These are phyloP conservation scores for Nicotiana paniculata DNA, from an alignment of 257 asterid genomes.

Conservation along the genomic window DNA sequence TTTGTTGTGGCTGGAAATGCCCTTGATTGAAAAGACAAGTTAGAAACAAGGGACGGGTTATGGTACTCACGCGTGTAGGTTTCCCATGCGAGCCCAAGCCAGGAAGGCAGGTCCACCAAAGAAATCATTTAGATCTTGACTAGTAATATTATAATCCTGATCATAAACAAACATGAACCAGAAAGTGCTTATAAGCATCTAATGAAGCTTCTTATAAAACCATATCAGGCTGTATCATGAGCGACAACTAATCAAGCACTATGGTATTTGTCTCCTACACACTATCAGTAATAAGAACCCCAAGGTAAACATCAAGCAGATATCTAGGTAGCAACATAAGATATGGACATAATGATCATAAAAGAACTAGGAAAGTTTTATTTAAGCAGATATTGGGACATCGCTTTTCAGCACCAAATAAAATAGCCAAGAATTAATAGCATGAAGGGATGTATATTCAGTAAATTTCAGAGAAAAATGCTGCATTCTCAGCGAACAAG, in stretches of 20 bases:
- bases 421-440: background rate
- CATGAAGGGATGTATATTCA: background rate
- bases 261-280: constrained; percentile 5
- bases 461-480: background rate
- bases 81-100: constrained; percentile 99
- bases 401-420: background rate
- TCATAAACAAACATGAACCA: constrained; percentile 10
- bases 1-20: background rate
- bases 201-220: background rate
- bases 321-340: background rate
- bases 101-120: constrained; percentile 99
- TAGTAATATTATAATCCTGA: constrained; percentile 71
- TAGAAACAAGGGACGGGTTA: background rate
- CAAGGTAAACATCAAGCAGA: constrained; percentile 8
- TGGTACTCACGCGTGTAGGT: constrained; percentile 67
- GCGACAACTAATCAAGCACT: background rate
- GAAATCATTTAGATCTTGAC: constrained; percentile 59
- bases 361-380: background rate
- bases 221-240: background rate
- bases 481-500: too few species aligned
- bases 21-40: background rate
- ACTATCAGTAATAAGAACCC: background rate
- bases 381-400: background rate
- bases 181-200: background rate
- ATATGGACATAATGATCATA: background rate